These are phyloP conservation scores for Colletotrichum sp. DNA, from an alignment of 2,329 filamentous ascomycete species.

Conservation along the genomic window DNA sequence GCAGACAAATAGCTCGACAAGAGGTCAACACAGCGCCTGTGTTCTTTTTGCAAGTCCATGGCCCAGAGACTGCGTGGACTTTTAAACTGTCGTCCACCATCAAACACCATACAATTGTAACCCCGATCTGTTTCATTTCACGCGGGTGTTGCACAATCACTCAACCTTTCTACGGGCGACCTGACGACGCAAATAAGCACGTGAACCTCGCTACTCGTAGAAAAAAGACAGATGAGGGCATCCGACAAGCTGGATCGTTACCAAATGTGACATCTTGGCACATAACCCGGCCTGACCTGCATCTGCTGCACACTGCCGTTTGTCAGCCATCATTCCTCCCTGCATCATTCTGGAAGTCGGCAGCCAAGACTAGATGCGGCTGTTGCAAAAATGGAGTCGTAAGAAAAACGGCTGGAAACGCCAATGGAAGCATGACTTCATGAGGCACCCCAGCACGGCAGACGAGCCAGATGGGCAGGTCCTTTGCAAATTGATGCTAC, in stretches of 20 bases:
- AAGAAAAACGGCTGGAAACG: background rate
- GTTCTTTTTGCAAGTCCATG: background rate
- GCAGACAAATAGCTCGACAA: background rate
- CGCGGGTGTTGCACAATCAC: background rate
- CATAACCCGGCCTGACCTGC: background rate
- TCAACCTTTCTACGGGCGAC: rapidly evolving
- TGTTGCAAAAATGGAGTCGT: background rate
- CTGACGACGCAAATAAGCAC: background rate
- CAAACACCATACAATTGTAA: background rate
- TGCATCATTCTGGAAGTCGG: background rate
- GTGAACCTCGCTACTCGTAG: background rate
- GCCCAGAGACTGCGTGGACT: background rate
- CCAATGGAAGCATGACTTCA: background rate
- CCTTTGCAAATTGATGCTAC: background rate
- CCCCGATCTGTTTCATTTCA: background rate
- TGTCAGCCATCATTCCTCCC: background rate
- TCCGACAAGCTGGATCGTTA: background rate
- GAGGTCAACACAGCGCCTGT: rapidly evolving
- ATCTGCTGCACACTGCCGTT: background rate
- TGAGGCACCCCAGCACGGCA: background rate
- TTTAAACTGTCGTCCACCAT: background rate
- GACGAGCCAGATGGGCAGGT: slow-evolving; percentile 2
- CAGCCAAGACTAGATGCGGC: background rate
- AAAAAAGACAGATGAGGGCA: background rate
- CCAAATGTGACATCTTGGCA: background rate